phyloP scores from a whole-genome alignment of 371 early-diverging fungal species.

The Mucor saturninus region DNA sequence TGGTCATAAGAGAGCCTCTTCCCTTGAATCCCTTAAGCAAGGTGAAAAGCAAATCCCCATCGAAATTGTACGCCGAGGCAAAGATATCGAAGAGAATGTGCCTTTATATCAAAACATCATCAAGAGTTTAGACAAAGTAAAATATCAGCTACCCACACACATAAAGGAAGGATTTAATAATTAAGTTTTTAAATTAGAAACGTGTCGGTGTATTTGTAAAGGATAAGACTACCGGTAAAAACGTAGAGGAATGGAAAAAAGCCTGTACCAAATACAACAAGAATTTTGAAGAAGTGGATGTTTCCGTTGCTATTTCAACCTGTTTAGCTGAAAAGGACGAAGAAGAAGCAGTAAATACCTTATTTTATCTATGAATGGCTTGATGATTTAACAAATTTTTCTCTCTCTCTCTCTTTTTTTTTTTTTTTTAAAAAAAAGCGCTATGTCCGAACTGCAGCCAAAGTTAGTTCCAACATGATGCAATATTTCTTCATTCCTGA shows the following conservation, averaged over 20 bases:
- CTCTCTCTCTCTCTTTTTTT: constrained; percentile 1
- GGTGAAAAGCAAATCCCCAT: constrained; percentile 66
- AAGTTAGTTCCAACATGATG: constrained; percentile 78
- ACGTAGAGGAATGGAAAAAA: constrained; percentile 79
- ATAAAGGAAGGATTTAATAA: neutral
- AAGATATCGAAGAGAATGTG: constrained; percentile 71
- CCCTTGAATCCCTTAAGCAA: constrained; percentile 48
- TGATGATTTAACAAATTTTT: neutral
- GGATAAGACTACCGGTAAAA: constrained; percentile 80
- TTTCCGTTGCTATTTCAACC: constrained; percentile 72
- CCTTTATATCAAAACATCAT: constrained; percentile 64
- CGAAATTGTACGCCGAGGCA: constrained; percentile 77
- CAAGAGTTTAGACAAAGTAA: constrained; percentile 44
- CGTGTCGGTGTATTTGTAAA: constrained; percentile 80
- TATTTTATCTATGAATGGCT: neutral
- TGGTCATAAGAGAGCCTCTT: constrained; percentile 75
- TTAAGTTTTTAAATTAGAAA: constrained; percentile 44
- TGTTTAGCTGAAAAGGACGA: constrained; percentile 90
- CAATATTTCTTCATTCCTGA: constrained; percentile 84
- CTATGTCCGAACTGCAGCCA: constrained; percentile 75
- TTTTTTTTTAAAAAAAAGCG: constrained; percentile 45
- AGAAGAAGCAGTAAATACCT: constrained; percentile 73
- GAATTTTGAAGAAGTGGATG: constrained; percentile 71
- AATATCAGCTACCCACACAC: neutral
- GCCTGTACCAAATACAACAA: constrained; percentile 55